Conservation (phyloP, 371 early-diverging fungal genomes). For the Gilbertella persicaria region DNA sequence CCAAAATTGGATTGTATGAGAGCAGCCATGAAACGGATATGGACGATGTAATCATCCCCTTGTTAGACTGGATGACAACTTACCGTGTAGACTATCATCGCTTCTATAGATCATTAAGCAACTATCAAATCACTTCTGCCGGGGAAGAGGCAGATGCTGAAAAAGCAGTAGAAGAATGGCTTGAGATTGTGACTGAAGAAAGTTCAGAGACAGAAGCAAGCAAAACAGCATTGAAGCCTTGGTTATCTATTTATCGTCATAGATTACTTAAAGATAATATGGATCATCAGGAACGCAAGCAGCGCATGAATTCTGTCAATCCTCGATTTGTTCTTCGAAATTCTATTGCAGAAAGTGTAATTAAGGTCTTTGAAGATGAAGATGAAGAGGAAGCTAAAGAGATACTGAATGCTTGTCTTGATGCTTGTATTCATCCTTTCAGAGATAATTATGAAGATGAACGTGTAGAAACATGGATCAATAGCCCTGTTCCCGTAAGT, state of each 20-base stretch:
- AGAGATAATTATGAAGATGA: slow-evolving; percentile 47
- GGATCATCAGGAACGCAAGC: slow-evolving; percentile 32
- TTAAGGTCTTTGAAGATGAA: slow-evolving; percentile 49
- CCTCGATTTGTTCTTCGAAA: slow-evolving; percentile 76
- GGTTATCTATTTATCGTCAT: slow-evolving; percentile 53
- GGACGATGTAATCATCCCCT: slow-evolving; percentile 61
- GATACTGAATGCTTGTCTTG: slow-evolving; percentile 52
- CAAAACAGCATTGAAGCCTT: slow-evolving; percentile 34
- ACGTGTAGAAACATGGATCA: slow-evolving; percentile 35
- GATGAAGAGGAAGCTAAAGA: slow-evolving; percentile 29
- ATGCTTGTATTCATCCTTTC: slow-evolving; percentile 59
- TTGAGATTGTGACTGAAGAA: slow-evolving; percentile 40
- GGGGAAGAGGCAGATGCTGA: slow-evolving; percentile 47
- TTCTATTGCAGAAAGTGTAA: slow-evolving; percentile 73
- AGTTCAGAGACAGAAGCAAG: slow-evolving; percentile 8
- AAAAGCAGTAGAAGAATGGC: slow-evolving; percentile 28
- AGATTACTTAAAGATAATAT: slow-evolving; percentile 45
- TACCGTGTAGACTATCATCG: slow-evolving; percentile 70
- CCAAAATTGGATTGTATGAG: slow-evolving; percentile 52
- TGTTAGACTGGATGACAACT: slow-evolving; percentile 66
- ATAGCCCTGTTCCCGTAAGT: slow-evolving; percentile 36
- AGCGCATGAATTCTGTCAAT: slow-evolving; percentile 62
- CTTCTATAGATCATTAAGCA: slow-evolving; percentile 69
- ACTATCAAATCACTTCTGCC: slow-evolving; percentile 26
- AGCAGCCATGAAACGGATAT: slow-evolving; percentile 45